Evolutionary conservation across 345 rosid genomes (phyloP).

Genomic region (Murraya paniculata): DNA sequence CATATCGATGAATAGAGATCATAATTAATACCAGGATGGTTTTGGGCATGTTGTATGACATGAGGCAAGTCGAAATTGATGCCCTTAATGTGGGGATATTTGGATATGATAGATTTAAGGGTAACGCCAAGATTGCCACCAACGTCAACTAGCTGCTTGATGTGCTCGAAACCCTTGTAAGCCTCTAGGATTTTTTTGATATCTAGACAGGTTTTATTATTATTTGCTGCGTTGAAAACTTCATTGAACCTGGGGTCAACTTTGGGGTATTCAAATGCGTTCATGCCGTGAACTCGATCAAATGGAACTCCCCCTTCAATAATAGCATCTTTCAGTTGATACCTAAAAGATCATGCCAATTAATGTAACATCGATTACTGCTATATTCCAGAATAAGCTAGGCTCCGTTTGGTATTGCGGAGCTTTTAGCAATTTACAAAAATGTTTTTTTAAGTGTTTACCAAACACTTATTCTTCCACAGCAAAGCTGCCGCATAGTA

Average conservation of each 20-base stretch:
- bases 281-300: conserved; percentile 27
- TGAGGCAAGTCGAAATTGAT: conserved; percentile 50
- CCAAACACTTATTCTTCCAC: too few relatives aligned
- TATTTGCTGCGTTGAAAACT: neutral
- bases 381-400: neutral
- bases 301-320: conserved; percentile 47
- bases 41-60: neutral
- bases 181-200: neutral
- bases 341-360: conserved; percentile 16
- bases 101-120: neutral
- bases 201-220: neutral
- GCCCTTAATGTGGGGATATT: conserved; percentile 23
- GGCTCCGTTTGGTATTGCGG: too few relatives aligned
- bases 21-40: neutral
- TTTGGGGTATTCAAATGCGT: neutral
- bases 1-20: neutral
- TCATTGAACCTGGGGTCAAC: neutral
- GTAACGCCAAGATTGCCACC: neutral
- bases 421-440: too few relatives aligned
- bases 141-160: neutral
- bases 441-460: too few relatives aligned
- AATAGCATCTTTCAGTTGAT: conserved; percentile 37
- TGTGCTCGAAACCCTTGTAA: neutral
- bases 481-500: too few relatives aligned
- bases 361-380: neutral